Evolutionary conservation across 2,329 filamentous ascomycete genomes (phyloP).

Genomic region (Sporothrix brunneoviolacea): DNA sequence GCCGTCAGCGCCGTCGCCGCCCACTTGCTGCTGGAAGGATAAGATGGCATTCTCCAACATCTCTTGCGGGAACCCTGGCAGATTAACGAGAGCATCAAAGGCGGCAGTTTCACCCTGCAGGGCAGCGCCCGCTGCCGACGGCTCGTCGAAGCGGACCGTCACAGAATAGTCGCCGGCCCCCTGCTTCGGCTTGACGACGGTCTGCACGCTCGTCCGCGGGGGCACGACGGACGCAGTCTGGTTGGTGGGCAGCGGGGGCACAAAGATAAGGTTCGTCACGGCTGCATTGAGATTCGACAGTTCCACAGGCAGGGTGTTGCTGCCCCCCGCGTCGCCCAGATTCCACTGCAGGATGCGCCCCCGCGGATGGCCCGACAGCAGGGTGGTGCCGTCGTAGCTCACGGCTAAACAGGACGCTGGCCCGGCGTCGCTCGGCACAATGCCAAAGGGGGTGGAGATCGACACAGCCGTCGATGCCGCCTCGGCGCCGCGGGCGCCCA

Average conservation of each 20-base stretch:
- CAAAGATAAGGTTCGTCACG: slow-evolving; percentile 73
- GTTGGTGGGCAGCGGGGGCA: slow-evolving; percentile 46
- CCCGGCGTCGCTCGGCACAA: slow-evolving; percentile 58
- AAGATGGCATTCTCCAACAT: slow-evolving; percentile 45
- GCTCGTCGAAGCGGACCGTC: slow-evolving; percentile 53
- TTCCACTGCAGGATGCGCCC: slow-evolving; percentile 80
- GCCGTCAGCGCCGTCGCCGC: neutral
- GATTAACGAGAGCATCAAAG: slow-evolving; percentile 39
- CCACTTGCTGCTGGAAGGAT: slow-evolving; percentile 32
- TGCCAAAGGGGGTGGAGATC: slow-evolving; percentile 46
- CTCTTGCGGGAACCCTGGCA: slow-evolving; percentile 41
- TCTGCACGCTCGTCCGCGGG: slow-evolving; percentile 32
- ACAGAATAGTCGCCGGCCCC: slow-evolving; percentile 59
- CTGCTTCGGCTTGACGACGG: slow-evolving; percentile 74
- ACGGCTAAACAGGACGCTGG: slow-evolving; percentile 61
- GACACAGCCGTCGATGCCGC: slow-evolving; percentile 53
- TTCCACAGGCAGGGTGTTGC: slow-evolving; percentile 48
- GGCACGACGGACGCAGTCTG: slow-evolving; percentile 1
- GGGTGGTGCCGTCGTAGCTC: slow-evolving; percentile 72
- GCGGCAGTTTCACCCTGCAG: slow-evolving; percentile 20
- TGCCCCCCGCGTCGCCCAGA: slow-evolving; percentile 45
- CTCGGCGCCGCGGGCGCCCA: slow-evolving; percentile 47
- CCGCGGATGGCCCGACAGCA: slow-evolving; percentile 74
- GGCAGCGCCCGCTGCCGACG: slow-evolving; percentile 21
- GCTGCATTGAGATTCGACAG: slow-evolving; percentile 69